Evolutionary conservation across 2,329 filamentous ascomycete species (phyloP).

Genomic region (Alternaria triticimaculans): DNA sequence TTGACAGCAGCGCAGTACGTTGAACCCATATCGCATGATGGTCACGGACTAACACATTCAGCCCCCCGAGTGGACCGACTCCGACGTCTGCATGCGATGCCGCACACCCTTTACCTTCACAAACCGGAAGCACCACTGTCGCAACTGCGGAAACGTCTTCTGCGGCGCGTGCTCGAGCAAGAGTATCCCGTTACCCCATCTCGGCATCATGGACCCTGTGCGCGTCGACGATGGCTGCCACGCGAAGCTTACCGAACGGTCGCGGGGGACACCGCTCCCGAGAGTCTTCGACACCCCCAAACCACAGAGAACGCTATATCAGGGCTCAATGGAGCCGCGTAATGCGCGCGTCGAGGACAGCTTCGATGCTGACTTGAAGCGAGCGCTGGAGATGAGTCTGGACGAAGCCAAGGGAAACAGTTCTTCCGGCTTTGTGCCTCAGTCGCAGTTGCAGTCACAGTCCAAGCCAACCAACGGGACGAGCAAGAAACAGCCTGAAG

Average conservation of each 20-base stretch:
- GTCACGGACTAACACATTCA: slow-evolving; percentile 53
- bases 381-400: slow-evolving; percentile 93
- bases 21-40: too few species aligned
- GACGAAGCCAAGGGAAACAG: slow-evolving; percentile 84
- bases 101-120: slow-evolving; percentile 95
- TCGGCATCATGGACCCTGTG: slow-evolving; percentile 89
- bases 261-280: slow-evolving; percentile 52
- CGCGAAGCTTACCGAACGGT: slow-evolving; percentile 82
- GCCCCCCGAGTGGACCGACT: slow-evolving; percentile 97
- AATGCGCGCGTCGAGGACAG: slow-evolving; percentile 86
- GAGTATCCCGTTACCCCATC: slow-evolving; percentile 82
- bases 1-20: slow-evolving; percentile 92
- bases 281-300: slow-evolving; percentile 57
- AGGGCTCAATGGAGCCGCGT: slow-evolving; percentile 85
- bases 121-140: slow-evolving; percentile 97
- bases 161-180: slow-evolving; percentile 95
- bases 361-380: slow-evolving; percentile 94
- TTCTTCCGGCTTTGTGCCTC: slow-evolving; percentile 73
- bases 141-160: slow-evolving; percentile 97
- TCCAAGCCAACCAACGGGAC: slow-evolving; percentile 47
- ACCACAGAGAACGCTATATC: slow-evolving; percentile 66
- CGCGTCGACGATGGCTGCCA: slow-evolving; percentile 97
- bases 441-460: slow-evolving; percentile 58
- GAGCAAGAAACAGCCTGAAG: slow-evolving; percentile 55
- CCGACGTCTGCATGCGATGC: slow-evolving; percentile 98